Percentiles rank a stretch among this genome's conserved stretches.
Evolutionary conservation across 2,329 filamentous ascomycete species (phyloP).

Genomic region (Aureobasidium mangrovei): DNA sequence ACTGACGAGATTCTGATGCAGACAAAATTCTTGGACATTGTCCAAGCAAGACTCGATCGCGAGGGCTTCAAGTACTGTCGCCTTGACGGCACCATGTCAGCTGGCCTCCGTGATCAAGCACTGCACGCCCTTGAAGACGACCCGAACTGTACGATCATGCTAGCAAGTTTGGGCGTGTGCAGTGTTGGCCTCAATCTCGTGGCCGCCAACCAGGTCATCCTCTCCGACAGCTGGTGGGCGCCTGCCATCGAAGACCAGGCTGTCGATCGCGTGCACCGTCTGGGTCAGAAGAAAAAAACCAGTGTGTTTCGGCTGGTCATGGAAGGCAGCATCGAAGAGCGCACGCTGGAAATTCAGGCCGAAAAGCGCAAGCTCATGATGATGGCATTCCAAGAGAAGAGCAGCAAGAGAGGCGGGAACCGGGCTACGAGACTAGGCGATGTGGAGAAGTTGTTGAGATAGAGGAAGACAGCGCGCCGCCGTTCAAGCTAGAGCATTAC

Average conservation of each 20-base stretch:
- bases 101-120: slow-evolving; percentile 60
- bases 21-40: slow-evolving; percentile 56
- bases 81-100: slow-evolving; percentile 73
- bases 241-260: slow-evolving; percentile 90
- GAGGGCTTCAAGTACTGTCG: slow-evolving; percentile 55
- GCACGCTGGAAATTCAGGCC: slow-evolving; percentile 67
- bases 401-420: slow-evolving; percentile 42
- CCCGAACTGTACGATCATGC: slow-evolving; percentile 60
- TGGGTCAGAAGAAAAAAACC: slow-evolving; percentile 71
- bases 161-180: slow-evolving; percentile 74
- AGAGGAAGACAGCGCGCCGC: neutral
- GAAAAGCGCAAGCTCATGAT: slow-evolving; percentile 71
- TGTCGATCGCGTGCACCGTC: slow-evolving; percentile 74
- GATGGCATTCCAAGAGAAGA: slow-evolving; percentile 70
- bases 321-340: slow-evolving; percentile 71
- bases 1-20: neutral
- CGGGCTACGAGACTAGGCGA: slow-evolving; percentile 41
- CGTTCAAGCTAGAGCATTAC: too few species aligned
- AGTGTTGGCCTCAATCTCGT: slow-evolving; percentile 81
- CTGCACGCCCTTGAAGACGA: slow-evolving; percentile 60
- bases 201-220: slow-evolving; percentile 74
- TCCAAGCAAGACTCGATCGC: slow-evolving; percentile 58
- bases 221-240: slow-evolving; percentile 85
- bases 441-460: slow-evolving; percentile 32
- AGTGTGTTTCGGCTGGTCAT: slow-evolving; percentile 76